Evolutionary conservation across 768 basidiomycete species (phyloP).

Genomic region (Tulasnella calospora): DNA sequence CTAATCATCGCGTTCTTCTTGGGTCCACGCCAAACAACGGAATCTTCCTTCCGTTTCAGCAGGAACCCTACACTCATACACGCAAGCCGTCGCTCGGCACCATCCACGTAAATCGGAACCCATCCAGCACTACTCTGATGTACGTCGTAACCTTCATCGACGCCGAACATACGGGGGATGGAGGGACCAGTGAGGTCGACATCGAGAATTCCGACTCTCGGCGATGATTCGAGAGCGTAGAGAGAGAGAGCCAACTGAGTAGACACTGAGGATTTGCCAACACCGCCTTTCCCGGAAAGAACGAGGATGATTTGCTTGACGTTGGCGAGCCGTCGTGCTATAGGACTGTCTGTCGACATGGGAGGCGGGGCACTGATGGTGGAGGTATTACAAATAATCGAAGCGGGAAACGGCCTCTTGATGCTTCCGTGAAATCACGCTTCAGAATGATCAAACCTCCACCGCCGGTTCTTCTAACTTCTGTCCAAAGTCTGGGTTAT

Average conservation of each 20-base stretch:
- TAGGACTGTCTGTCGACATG: constrained; percentile 45
- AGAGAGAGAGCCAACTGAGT: constrained; percentile 88
- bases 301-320: constrained; percentile 89
- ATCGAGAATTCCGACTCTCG: constrained; percentile 81
- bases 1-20: constrained; percentile 99
- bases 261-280: constrained; percentile 96
- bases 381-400: not conserved
- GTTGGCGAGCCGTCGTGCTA: constrained; percentile 61
- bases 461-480: not conserved
- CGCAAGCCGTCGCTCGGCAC: constrained; percentile 61
- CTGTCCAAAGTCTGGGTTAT: not conserved
- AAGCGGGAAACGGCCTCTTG: not conserved
- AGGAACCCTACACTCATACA: constrained; percentile 98
- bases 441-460: not conserved
- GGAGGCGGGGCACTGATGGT: not conserved
- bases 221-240: constrained; percentile 44
- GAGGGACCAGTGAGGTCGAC: constrained; percentile 93
- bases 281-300: constrained; percentile 91
- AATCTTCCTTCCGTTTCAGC: constrained; percentile 82
- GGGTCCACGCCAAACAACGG: constrained; percentile 96
- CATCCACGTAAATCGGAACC: constrained; percentile 97
- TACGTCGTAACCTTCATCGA: constrained; percentile 64
- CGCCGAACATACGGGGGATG: constrained; percentile 89
- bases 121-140: constrained; percentile 94
- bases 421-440: not conserved